Evolutionary conservation across 1,139 yeast species (phyloP).

Genomic region (Suhomyces panamericanus): DNA sequence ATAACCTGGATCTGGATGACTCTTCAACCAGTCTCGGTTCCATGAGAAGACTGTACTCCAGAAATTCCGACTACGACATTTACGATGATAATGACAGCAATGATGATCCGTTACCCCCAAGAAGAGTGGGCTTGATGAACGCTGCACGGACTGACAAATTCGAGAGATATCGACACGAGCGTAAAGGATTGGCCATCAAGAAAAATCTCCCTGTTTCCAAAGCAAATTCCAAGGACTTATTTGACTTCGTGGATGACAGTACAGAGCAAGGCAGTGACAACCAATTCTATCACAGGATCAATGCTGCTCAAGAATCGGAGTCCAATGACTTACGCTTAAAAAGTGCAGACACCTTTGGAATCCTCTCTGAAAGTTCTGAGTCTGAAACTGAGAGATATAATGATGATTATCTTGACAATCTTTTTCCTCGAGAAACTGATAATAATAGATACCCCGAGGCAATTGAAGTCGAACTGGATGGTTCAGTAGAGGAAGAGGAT

Average conservation of each 20-base stretch:
- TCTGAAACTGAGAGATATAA: slow-evolving; percentile 9
- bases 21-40: background rate
- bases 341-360: slow-evolving; percentile 13
- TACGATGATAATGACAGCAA: slow-evolving; percentile 1
- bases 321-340: slow-evolving; percentile 9
- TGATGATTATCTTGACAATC: slow-evolving; percentile 3
- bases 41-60: background rate
- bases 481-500: slow-evolving; percentile 22
- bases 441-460: background rate
- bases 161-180: slow-evolving; percentile 1
- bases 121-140: background rate
- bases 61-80: background rate
- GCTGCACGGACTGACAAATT: background rate
- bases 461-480: slow-evolving; percentile 7
- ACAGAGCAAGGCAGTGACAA: slow-evolving; percentile 9
- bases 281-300: slow-evolving; percentile 12
- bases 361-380: slow-evolving; percentile 13
- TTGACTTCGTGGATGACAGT: slow-evolving; percentile 16
- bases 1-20: slow-evolving; percentile 7
- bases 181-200: slow-evolving; percentile 41
- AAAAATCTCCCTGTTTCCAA: slow-evolving; percentile 16
- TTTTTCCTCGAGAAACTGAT: slow-evolving; percentile 1
- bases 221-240: slow-evolving; percentile 1
- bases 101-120: background rate
- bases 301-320: slow-evolving; percentile 16